Percentiles rank a stretch among this genome's conserved stretches.
These are phyloP conservation scores for Sanghuangporus baumii DNA, from an alignment of 1,284 basidiomycete genomes.

Conservation along the genomic window DNA sequence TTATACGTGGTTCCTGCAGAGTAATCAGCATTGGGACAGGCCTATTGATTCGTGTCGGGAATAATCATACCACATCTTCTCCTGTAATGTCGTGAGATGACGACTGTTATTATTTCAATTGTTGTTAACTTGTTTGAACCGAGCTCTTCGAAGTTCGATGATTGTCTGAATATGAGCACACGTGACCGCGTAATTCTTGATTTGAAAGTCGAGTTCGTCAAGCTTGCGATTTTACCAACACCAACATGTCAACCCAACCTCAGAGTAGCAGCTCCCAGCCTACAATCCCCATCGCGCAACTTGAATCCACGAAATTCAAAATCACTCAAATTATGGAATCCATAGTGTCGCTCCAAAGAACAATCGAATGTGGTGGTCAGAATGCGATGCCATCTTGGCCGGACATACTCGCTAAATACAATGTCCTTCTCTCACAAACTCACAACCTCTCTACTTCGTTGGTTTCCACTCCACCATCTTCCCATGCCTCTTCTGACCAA, in stretches of 20 bases:
- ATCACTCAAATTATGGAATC: conserved; percentile 71
- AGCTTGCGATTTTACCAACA: background rate
- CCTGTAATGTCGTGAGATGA: too few relatives aligned
- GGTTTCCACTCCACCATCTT: conserved; percentile 32
- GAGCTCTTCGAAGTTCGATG: too few relatives aligned
- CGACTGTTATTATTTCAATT: too few relatives aligned
- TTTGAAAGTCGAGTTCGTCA: background rate
- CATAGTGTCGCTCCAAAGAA: conserved; percentile 55
- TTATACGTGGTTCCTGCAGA: background rate
- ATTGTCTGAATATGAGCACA: background rate
- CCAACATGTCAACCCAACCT: background rate
- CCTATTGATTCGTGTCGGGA: too few relatives aligned
- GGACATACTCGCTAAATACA: conserved; percentile 78
- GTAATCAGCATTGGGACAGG: too few relatives aligned
- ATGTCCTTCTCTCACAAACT: conserved; percentile 71
- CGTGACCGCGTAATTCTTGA: background rate
- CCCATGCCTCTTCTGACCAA: conserved; percentile 9
- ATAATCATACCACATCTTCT: too few relatives aligned
- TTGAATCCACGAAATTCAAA: conserved; percentile 71
- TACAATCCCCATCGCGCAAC: conserved; percentile 39
- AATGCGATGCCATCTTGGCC: conserved; percentile 68
- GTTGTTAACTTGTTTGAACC: too few relatives aligned
- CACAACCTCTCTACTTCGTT: conserved; percentile 64
- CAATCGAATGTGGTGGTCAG: conserved; percentile 52
- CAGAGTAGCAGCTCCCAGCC: conserved; percentile 13